Evolutionary conservation across 768 basidiomycete species (phyloP), one percentile per base, ranked within the genome.

Genomic region (Lentinus tigrinus): DNA sequence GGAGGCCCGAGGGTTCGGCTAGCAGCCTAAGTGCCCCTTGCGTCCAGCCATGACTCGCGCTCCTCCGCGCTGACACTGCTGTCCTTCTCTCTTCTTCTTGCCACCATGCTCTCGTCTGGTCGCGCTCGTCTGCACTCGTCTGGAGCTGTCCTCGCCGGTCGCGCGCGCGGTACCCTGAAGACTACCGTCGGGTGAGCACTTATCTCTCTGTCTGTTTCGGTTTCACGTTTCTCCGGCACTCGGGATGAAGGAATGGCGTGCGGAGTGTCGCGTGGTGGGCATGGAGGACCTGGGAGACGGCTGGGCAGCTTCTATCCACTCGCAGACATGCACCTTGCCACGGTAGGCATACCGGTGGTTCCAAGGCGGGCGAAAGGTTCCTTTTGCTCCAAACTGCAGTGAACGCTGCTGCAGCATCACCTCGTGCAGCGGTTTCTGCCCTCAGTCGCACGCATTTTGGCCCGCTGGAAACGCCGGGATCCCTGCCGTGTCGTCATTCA

Each of bases 91-190:
- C 27, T 17, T 48, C 47, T 37, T 39, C 47, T 47, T 54, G 31
- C 52, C 48, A 37, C 48, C 58, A 59, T 59, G 58, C 52, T 59
- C 47, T 54, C 58, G 14, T 54, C 47, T 44, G 52, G 58, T 10
- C 58, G 52, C 13, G 28, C 52, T 34, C 58, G 40, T 40, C 34
- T 59, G 23, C 58, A 47, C 9, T n/a, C 50, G 23, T 44, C 48
- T 3, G 24, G 43, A 8, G 36, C 51, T 10, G 28, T 31, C 42
- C 26, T 57, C 56, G 26, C 50, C 14, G 42, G 46, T 3, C 23
- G 21, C 14, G 26, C 50, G 8, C 36, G 36, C 38, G 26, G 37
- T 11, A 27, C 16, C 14, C 3, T 40, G 26, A 50, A 28, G 21
- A 39, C 13, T 19, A 31, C 17, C 1, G 17, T 21, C 3, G 44